These are phyloP conservation scores for Phaeosphaeria sp. DNA, from an alignment of 2,329 filamentous ascomycete species.

Conservation along the genomic window DNA sequence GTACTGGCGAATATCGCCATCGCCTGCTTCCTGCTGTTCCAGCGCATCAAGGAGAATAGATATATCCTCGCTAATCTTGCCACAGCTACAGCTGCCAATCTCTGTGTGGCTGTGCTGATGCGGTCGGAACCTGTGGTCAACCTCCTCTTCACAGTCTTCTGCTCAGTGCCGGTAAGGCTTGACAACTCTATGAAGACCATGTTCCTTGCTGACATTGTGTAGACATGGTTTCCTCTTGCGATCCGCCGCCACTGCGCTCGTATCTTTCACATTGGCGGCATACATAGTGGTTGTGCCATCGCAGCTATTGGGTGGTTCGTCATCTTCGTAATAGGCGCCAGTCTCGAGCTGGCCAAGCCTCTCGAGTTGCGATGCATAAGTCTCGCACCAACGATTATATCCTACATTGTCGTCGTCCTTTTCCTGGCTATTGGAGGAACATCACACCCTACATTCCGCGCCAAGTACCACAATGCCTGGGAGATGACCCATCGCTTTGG, in stretches of 20 bases:
- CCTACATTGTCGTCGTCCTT: constrained; percentile 38
- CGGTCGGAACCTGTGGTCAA: constrained; percentile 49
- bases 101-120: constrained; percentile 41
- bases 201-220: neutral
- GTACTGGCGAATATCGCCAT: constrained; percentile 35
- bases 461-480: constrained; percentile 44
- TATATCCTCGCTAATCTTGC: constrained; percentile 38
- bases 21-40: constrained; percentile 36
- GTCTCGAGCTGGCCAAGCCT: constrained; percentile 39
- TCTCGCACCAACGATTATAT: constrained; percentile 32
- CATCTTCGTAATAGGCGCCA: constrained; percentile 49
- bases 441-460: constrained; percentile 41
- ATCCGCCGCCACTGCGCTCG: constrained; percentile 43
- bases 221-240: constrained; percentile 33
- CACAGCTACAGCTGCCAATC: constrained; percentile 49
- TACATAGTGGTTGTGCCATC: constrained; percentile 47
- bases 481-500: constrained; percentile 47
- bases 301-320: constrained; percentile 53
- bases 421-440: constrained; percentile 39
- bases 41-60: constrained; percentile 22
- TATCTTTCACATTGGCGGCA: constrained; percentile 47
- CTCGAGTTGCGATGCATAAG: constrained; percentile 21
- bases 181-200: neutral
- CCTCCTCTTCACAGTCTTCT: constrained; percentile 43
- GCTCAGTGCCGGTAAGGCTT: constrained; percentile 33